Percentiles rank a stretch among this genome's conserved stretches.
Conservation (phyloP, 2,329 filamentous ascomycete species). For the Hymenoscyphus linearis region DNA sequence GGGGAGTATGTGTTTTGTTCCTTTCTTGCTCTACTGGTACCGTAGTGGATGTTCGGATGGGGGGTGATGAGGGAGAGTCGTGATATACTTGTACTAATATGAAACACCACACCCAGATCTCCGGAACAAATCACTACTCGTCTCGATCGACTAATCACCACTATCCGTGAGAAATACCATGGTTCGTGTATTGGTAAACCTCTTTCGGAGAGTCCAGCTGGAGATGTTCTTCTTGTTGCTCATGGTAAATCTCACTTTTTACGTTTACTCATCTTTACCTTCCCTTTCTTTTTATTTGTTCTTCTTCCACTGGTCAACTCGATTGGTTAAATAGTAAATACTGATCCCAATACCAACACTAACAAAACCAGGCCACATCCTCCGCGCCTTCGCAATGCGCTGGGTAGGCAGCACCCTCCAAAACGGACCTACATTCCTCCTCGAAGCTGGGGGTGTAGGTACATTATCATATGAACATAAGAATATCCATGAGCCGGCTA, state of each 20-base stretch:
- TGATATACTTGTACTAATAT: background rate
- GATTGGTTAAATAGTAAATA: too few species aligned
- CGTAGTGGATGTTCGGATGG: background rate
- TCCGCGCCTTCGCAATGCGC: conserved; percentile 80
- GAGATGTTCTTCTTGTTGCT: conserved; percentile 73
- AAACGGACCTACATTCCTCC: conserved; percentile 67
- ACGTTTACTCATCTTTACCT: too few species aligned
- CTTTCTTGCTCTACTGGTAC: background rate
- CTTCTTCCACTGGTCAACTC: too few species aligned
- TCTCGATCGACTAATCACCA: conserved; percentile 69
- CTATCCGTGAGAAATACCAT: conserved; percentile 63
- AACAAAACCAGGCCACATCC: conserved; percentile 75
- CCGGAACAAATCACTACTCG: conserved; percentile 65
- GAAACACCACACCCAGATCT: conserved; percentile 8
- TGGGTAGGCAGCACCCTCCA: conserved; percentile 72
- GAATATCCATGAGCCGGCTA: conserved; percentile 71
- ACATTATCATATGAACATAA: conserved; percentile 81
- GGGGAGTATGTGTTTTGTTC: conserved; percentile 61
- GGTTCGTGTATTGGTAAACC: conserved; percentile 53
- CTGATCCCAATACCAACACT: too few species aligned
- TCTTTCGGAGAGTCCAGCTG: conserved; percentile 32
- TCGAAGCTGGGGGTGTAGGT: conserved; percentile 86
- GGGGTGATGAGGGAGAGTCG: too few species aligned
- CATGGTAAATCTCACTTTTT: conserved; percentile 57
- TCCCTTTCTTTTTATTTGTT: too few species aligned